These are phyloP conservation scores for Calophaca sinica DNA, from an alignment of 306 rosid genomes.

Conservation along the genomic window DNA sequence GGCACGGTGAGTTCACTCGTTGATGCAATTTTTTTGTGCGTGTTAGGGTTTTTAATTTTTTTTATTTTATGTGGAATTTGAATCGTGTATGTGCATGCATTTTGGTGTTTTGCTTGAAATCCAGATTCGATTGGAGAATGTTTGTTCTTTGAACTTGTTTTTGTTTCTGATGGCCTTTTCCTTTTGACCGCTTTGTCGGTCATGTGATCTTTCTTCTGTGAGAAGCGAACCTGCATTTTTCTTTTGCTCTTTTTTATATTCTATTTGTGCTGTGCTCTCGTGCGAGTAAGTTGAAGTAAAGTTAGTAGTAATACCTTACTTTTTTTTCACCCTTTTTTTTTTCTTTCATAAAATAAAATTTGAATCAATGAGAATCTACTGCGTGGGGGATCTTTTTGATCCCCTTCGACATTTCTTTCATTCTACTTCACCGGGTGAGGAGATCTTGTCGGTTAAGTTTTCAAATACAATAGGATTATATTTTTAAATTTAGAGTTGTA, in stretches of 20 bases:
- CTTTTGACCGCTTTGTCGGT: constrained; percentile 40
- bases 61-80: constrained; percentile 18
- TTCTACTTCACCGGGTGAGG: constrained; percentile 31
- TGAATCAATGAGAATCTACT: constrained; percentile 33
- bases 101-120: constrained; percentile 36
- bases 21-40: neutral
- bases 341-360: neutral
- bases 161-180: neutral
- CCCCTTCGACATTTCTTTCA: constrained; percentile 32
- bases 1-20: constrained; percentile 49
- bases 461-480: constrained; percentile 6
- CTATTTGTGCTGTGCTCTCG: constrained; percentile 11
- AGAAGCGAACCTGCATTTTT: constrained; percentile 32
- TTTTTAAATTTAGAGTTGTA: constrained; percentile 11
- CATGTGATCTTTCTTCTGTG: constrained; percentile 46
- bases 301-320: neutral
- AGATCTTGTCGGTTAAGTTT: constrained; percentile 25
- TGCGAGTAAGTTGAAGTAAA: constrained; percentile 10
- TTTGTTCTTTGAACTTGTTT: constrained; percentile 39
- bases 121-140: constrained; percentile 45
- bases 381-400: constrained; percentile 26
- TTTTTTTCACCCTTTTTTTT: neutral
- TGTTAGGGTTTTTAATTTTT: constrained; percentile 44
- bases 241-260: constrained; percentile 5
- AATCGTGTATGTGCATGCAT: constrained; percentile 9